phyloP scores from a whole-genome alignment of 2,329 filamentous ascomycete genomes.

The Fusarium vanettenii region DNA sequence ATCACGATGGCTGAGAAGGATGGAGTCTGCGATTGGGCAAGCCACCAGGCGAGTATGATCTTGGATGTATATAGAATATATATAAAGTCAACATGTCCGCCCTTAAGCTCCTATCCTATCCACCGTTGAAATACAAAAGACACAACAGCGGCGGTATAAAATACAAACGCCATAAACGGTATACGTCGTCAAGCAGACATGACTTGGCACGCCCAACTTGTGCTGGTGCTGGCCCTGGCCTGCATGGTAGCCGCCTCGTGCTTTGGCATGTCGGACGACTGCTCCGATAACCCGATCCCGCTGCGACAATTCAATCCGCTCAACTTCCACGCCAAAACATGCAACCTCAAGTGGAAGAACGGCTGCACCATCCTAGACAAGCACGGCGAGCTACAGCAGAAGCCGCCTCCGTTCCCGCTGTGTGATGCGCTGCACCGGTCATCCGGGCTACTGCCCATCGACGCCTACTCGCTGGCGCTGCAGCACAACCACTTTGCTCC shows the following conservation, averaged over 20 bases:
- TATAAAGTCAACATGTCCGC: background rate
- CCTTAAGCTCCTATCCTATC: background rate
- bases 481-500: conserved; percentile 5
- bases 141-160: background rate
- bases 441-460: conserved; percentile 7
- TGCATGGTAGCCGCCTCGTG: conserved; percentile 1
- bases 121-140: background rate
- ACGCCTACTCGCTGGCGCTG: conserved; percentile 13
- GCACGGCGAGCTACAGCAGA: background rate
- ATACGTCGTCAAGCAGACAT: background rate
- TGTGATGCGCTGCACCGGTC: background rate
- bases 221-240: conserved; percentile 5
- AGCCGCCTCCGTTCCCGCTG: conserved; percentile 8
- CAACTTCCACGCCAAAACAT: conserved; percentile 7
- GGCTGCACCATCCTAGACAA: background rate
- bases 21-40: background rate
- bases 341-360: conserved; percentile 12
- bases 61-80: background rate
- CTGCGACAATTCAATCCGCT: background rate
- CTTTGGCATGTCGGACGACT: conserved; percentile 10
- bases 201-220: conserved; percentile 9
- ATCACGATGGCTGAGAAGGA: background rate
- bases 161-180: background rate
- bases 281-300: conserved; percentile 1
- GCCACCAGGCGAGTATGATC: background rate